A percentile compares a stretch with the other conserved stretches of the same genome.
These are phyloP conservation scores for Dothiorella sarmentorum DNA, from an alignment of 2,329 filamentous ascomycete genomes.

Conservation along the genomic window DNA sequence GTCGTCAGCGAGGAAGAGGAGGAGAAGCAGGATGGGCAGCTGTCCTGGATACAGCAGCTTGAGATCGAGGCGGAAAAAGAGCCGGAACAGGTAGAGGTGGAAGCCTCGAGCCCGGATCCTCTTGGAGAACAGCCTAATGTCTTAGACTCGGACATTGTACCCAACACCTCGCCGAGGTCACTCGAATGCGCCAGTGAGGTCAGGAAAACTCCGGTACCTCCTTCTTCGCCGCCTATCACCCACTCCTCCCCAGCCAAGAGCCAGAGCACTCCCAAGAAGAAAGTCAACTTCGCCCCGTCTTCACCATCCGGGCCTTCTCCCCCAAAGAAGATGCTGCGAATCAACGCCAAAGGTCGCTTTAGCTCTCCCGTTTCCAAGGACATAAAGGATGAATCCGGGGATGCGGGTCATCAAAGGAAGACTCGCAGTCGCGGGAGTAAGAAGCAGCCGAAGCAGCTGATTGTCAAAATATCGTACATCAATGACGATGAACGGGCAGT, in stretches of 20 bases:
- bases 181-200: neutral
- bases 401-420: conserved; percentile 38
- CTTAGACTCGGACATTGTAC: neutral
- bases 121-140: neutral
- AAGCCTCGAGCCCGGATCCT: neutral
- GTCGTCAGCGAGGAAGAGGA: neutral
- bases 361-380: conserved; percentile 40
- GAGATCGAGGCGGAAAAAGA: conserved; percentile 25
- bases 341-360: conserved; percentile 47
- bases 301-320: conserved; percentile 19
- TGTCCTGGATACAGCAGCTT: conserved; percentile 32
- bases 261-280: neutral
- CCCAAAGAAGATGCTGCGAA: conserved; percentile 37
- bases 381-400: conserved; percentile 20
- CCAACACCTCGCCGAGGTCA: neutral
- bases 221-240: neutral
- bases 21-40: neutral
- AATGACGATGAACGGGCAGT: conserved; percentile 44
- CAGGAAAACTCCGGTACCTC: neutral
- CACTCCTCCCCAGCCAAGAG: neutral
- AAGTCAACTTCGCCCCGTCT: neutral
- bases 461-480: conserved; percentile 62
- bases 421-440: conserved; percentile 26
- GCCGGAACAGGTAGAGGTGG: neutral
- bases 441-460: conserved; percentile 29